Evolutionary conservation across 2,329 filamentous ascomycete genomes (phyloP).

Genomic region (Pseudonectria buxi): DNA sequence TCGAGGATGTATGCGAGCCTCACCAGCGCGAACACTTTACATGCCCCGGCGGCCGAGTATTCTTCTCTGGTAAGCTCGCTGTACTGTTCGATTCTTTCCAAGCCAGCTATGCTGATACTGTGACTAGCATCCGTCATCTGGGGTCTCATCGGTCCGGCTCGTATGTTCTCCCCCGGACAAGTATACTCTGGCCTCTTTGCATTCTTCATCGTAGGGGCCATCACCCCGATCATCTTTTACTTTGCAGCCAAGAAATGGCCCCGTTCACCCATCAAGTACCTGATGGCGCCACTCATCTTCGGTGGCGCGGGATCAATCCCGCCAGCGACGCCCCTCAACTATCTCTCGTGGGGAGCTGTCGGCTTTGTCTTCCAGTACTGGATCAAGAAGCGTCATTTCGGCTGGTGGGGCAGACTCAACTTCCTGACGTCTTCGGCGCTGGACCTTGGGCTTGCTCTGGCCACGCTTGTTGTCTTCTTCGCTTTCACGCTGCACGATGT

Average conservation of each 20-base stretch:
- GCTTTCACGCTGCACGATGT: constrained; percentile 58
- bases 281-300: constrained; percentile 58
- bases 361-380: constrained; percentile 64
- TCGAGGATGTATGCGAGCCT: constrained; percentile 56
- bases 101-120: background rate
- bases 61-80: constrained; percentile 47
- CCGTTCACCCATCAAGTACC: constrained; percentile 40
- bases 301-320: constrained; percentile 53
- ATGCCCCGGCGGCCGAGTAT: constrained; percentile 57
- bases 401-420: constrained; percentile 70
- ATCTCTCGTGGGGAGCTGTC: constrained; percentile 66
- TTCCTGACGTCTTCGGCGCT: constrained; percentile 64
- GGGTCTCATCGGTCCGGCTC: constrained; percentile 57
- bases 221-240: constrained; percentile 47
- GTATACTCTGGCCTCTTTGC: constrained; percentile 54
- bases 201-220: constrained; percentile 53
- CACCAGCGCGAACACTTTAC: constrained; percentile 53
- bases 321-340: constrained; percentile 66
- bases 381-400: constrained; percentile 56
- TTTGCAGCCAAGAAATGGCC: constrained; percentile 43
- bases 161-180: constrained; percentile 56
- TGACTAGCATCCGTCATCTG: constrained; percentile 55
- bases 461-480: constrained; percentile 64
- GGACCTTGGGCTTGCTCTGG: constrained; percentile 61
- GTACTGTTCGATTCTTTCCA: background rate